Evolutionary conservation across 352 stramenopile species (phyloP), one percentile per base, ranked within the genome.

Genomic region (Globisporangium perplexum): DNA sequence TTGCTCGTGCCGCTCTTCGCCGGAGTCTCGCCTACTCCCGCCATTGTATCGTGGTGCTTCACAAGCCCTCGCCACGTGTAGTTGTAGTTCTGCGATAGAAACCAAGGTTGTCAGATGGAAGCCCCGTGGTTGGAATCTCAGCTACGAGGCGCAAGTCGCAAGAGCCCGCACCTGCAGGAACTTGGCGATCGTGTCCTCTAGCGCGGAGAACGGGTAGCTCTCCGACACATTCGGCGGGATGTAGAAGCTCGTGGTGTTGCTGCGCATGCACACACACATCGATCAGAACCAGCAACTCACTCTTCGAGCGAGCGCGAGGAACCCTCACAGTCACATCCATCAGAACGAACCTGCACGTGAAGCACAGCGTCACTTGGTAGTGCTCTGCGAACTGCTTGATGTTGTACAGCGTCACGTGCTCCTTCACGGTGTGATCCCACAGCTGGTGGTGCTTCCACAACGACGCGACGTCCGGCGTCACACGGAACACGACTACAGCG

Each of bases 311-410:
- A n/a, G n/a, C n/a, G n/a, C n/a, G n/a, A n/a, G n/a, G n/a, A n/a
- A 26, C 3, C 31, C 28, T 3, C 3, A 22, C 15, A 1, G 22
- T 23, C 22, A 20, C 7, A 45, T 35, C 22, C 24, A 46, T 14
- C 12, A 18, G 35, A 23, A 53, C 12, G 26, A 77, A 92, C 82
- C 78, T 92, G 77, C 77, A 89, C 1, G 84, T 92, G 60, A 95
- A 95, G 66, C 82, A 92, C 45, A 93, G 50, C 15, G 83, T 88
- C 22, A 93, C 78, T 59, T 95, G 84, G 53, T 93, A 93, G 53
- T 95, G 84, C 59, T 95, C 84, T 2, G 84, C 84, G 45, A 95
- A 93, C 59, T 95, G 84, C 59, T 89, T 90, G 61, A 93, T 93
- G 66, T 95, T 95, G 73, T 95, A 95, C 57, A 95, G 62, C 26